phyloP scores from a whole-genome alignment of 306 rosid species.

The Amphicarpaea edgeworthii region DNA sequence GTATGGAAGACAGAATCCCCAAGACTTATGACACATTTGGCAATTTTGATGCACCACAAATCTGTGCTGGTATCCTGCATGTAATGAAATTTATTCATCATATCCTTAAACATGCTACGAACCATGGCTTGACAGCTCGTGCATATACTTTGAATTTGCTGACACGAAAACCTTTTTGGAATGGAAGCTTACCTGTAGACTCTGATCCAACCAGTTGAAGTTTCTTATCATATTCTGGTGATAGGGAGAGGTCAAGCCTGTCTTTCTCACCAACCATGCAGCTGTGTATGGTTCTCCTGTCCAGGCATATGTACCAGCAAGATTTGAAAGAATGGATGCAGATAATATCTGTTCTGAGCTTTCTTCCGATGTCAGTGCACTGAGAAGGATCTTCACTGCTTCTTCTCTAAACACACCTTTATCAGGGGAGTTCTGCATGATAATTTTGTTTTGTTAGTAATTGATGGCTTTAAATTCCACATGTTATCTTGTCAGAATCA shows the following conservation, averaged over 20 bases:
- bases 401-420: constrained; percentile 62
- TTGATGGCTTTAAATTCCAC: constrained; percentile 26
- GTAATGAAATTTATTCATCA: constrained; percentile 39
- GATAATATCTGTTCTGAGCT: constrained; percentile 65
- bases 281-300: constrained; percentile 79
- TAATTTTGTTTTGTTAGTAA: constrained; percentile 34
- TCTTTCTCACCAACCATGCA: constrained; percentile 81
- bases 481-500: constrained; percentile 11
- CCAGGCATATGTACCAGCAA: constrained; percentile 79
- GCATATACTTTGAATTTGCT: constrained; percentile 29
- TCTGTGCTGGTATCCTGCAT: constrained; percentile 75
- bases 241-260: constrained; percentile 64
- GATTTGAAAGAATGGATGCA: constrained; percentile 78
- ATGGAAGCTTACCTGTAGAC: constrained; percentile 63
- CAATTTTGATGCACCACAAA: constrained; percentile 73
- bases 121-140: constrained; percentile 4
- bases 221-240: constrained; percentile 71
- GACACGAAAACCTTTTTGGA: constrained; percentile 16
- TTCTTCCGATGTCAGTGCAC: constrained; percentile 66
- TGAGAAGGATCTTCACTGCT: constrained; percentile 65
- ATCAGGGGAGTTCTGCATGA: constrained; percentile 59
- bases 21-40: constrained; percentile 56
- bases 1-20: constrained; percentile 70
- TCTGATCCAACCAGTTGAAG: constrained; percentile 69
- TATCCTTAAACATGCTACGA: constrained; percentile 11